Percentiles rank a stretch among this genome's conserved stretches.
Conservation (phyloP, 805 yeast species). For the Schizosaccharomyces lindneri region DNA sequence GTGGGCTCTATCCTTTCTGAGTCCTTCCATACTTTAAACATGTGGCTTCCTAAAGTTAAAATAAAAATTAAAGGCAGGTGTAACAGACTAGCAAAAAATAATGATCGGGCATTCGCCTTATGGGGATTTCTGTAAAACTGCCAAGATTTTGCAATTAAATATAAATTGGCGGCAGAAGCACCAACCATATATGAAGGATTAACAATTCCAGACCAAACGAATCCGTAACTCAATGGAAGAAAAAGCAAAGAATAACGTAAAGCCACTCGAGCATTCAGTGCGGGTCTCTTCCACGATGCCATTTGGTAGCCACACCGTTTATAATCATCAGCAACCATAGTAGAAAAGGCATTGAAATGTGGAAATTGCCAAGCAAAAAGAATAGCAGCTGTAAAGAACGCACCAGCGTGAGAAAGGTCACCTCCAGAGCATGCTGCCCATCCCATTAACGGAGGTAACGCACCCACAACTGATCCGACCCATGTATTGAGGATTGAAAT, state of each 20-base stretch:
- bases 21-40: slow-evolving; percentile 10
- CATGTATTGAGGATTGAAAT: slow-evolving; percentile 73
- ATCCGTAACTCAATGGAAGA: slow-evolving; percentile 79
- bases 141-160: slow-evolving; percentile 61
- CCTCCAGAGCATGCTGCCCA: slow-evolving; percentile 81
- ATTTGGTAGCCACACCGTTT: slow-evolving; percentile 87
- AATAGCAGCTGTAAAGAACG: slow-evolving; percentile 78
- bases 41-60: slow-evolving; percentile 81
- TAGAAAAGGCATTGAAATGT: slow-evolving; percentile 80
- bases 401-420: slow-evolving; percentile 45
- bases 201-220: slow-evolving; percentile 54
- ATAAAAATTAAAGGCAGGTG: slow-evolving; percentile 77
- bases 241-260: slow-evolving; percentile 69
- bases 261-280: slow-evolving; percentile 77
- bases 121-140: slow-evolving; percentile 60
- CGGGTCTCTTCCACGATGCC: slow-evolving; percentile 86
- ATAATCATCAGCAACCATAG: slow-evolving; percentile 68
- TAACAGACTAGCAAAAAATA: slow-evolving; percentile 87
- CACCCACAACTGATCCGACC: slow-evolving; percentile 98
- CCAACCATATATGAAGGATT: slow-evolving; percentile 65
- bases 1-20: neutral
- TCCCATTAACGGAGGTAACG: slow-evolving; percentile 96
- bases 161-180: slow-evolving; percentile 56
- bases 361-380: slow-evolving; percentile 97
- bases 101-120: slow-evolving; percentile 39